phyloP scores from a whole-genome alignment of 306 rosid species.

The Pterocarpus santalinus region DNA sequence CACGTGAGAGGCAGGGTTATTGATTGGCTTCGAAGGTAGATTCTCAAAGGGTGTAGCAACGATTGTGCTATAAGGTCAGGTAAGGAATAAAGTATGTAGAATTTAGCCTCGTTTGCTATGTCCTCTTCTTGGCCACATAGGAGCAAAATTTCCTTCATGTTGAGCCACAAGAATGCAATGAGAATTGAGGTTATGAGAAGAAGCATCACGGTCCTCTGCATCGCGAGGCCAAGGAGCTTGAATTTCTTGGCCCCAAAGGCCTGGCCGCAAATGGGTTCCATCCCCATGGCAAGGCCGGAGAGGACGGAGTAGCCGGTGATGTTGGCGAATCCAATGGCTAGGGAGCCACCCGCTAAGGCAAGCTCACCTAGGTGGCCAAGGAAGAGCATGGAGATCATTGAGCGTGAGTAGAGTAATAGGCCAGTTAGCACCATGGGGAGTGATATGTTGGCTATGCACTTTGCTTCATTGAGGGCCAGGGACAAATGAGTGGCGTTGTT shows the following conservation, averaged over 20 bases:
- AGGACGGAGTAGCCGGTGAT: conserved; percentile 53
- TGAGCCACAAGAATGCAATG: conserved; percentile 48
- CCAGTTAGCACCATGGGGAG: conserved; percentile 42
- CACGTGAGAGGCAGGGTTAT: conserved; percentile 48
- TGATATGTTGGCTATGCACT: conserved; percentile 40
- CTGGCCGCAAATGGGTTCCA: conserved; percentile 57
- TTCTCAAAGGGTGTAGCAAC: conserved; percentile 48
- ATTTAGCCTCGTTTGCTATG: conserved; percentile 49
- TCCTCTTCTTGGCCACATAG: conserved; percentile 49
- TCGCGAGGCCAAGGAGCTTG: conserved; percentile 45
- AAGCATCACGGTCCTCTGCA: conserved; percentile 47
- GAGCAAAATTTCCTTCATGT: conserved; percentile 41
- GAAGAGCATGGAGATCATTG: conserved; percentile 57
- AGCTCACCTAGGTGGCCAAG: conserved; percentile 52
- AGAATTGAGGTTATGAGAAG: conserved; percentile 38
- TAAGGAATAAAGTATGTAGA: conserved; percentile 42
- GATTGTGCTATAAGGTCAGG: conserved; percentile 55
- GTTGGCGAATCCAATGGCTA: conserved; percentile 55
- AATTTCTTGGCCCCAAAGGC: conserved; percentile 53
- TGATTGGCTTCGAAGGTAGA: conserved; percentile 54
- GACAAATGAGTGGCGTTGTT: not conserved
- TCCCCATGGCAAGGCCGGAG: conserved; percentile 61
- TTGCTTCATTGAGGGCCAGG: conserved; percentile 41
- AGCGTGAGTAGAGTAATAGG: conserved; percentile 50
- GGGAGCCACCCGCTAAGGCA: conserved; percentile 52